Evolutionary conservation across 2,329 filamentous ascomycete species (phyloP).

Genomic region (Neopestalotiopsis rosae): DNA sequence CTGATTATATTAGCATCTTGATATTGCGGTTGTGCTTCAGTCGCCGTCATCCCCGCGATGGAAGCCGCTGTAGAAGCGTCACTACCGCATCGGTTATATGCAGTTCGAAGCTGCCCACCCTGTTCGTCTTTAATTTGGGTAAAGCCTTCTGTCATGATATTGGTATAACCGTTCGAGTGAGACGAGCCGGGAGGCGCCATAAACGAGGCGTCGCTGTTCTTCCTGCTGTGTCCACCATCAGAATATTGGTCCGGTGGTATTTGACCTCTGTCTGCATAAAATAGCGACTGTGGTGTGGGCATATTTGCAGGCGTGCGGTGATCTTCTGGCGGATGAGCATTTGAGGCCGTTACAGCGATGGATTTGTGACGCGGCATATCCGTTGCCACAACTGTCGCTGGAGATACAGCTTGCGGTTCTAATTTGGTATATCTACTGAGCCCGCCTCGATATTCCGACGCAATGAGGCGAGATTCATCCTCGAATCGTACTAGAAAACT

Average conservation of each 20-base stretch:
- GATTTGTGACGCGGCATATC: slow-evolving; percentile 32
- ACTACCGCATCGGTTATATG: slow-evolving; percentile 35
- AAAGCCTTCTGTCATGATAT: slow-evolving; percentile 30
- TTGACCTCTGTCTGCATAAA: slow-evolving; percentile 31
- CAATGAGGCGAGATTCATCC: slow-evolving; percentile 89
- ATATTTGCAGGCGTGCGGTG: slow-evolving; percentile 28
- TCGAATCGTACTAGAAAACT: slow-evolving; percentile 72
- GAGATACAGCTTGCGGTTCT: slow-evolving; percentile 42
- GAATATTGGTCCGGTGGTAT: slow-evolving; percentile 27
- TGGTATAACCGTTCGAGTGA: slow-evolving; percentile 30
- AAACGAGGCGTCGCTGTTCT: slow-evolving; percentile 32
- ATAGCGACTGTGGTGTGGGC: slow-evolving; percentile 31
- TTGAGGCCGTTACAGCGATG: slow-evolving; percentile 25
- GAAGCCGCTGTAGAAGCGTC: slow-evolving; percentile 46
- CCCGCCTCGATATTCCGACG: slow-evolving; percentile 87
- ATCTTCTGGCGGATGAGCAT: slow-evolving; percentile 28
- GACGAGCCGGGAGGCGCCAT: slow-evolving; percentile 31
- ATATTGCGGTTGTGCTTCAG: slow-evolving; percentile 36
- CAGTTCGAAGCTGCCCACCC: slow-evolving; percentile 29
- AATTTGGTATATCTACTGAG: slow-evolving; percentile 71
- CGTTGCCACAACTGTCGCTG: slow-evolving; percentile 33
- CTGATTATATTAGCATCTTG: slow-evolving; percentile 24
- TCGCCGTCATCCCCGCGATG: slow-evolving; percentile 41
- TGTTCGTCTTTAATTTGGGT: slow-evolving; percentile 31
- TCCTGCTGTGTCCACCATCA: slow-evolving; percentile 34